phyloP scores from a whole-genome alignment of 495 filamentous ascomycete species.

The Sabuloglossum arenarium region DNA sequence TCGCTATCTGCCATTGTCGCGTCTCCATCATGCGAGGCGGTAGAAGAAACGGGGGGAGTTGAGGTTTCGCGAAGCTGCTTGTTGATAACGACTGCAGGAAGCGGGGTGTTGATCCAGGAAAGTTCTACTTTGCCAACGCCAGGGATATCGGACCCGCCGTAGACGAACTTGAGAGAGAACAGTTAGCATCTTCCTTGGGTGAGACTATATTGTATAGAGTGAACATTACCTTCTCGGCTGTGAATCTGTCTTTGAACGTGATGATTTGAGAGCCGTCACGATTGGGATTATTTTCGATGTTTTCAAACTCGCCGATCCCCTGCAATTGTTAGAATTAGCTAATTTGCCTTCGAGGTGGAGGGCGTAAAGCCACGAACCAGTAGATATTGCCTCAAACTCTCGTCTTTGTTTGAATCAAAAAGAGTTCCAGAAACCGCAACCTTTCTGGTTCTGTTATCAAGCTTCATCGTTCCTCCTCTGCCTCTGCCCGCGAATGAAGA shows the following conservation, averaged over 20 bases:
- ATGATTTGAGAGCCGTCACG: conserved; percentile 37
- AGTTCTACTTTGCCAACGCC: conserved; percentile 58
- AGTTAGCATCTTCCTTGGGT: background rate
- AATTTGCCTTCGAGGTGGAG: background rate
- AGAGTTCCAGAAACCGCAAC: conserved; percentile 53
- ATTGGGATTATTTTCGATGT: conserved; percentile 43
- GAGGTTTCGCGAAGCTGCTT: background rate
- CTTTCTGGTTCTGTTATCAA: conserved; percentile 74
- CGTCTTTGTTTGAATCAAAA: conserved; percentile 51
- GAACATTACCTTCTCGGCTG: conserved; percentile 50
- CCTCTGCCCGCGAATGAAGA: conserved; percentile 26
- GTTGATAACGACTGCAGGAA: background rate
- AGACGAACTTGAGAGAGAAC: conserved; percentile 30
- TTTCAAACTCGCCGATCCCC: conserved; percentile 68
- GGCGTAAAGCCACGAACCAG: conserved; percentile 37
- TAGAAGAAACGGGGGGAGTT: background rate
- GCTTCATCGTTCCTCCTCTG: conserved; percentile 35
- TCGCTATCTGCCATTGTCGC: background rate
- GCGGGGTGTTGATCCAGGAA: conserved; percentile 38
- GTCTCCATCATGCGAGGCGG: background rate
- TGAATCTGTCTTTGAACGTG: conserved; percentile 73
- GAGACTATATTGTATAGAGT: background rate
- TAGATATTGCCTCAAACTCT: conserved; percentile 65
- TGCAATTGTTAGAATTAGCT: conserved; percentile 14
- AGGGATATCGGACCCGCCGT: conserved; percentile 43